Percentiles rank a stretch among this genome's conserved stretches.
Conservation (phyloP, 371 early-diverging fungal genomes). For the Mortierella sp. region DNA sequence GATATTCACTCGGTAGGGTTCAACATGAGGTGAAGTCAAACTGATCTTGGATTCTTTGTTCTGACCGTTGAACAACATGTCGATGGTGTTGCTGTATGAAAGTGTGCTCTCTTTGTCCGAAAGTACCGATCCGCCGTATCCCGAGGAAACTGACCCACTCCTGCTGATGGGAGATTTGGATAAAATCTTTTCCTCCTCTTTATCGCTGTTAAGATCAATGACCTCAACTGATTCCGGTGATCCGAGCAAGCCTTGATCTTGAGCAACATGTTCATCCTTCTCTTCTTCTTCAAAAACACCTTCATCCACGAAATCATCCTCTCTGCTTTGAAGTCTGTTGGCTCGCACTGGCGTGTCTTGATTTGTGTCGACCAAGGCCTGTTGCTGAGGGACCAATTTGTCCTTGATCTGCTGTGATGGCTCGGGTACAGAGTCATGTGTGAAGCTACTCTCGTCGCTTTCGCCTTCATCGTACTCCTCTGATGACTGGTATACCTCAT, state of each 20-base stretch:
- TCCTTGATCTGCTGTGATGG: background rate
- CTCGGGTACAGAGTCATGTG: background rate
- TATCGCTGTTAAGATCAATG: background rate
- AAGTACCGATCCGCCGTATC: constrained; percentile 36
- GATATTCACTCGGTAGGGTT: constrained; percentile 29
- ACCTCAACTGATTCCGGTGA: constrained; percentile 1
- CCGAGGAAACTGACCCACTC: constrained; percentile 28
- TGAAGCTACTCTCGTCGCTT: constrained; percentile 12
- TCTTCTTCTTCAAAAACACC: constrained; percentile 56
- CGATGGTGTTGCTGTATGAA: background rate
- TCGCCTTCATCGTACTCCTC: constrained; percentile 41
- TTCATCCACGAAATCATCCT: constrained; percentile 40
- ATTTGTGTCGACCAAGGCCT: background rate
- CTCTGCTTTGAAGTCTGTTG: background rate
- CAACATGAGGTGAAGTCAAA: constrained; percentile 9
- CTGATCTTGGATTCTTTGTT: background rate
- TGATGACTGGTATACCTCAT: constrained; percentile 52
- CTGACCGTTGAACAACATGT: constrained; percentile 4
- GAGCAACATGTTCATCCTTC: constrained; percentile 25
- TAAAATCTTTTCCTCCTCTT: background rate
- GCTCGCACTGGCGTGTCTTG: background rate
- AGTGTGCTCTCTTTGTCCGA: constrained; percentile 19
- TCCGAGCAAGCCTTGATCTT: constrained; percentile 3
- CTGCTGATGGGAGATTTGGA: constrained; percentile 8
- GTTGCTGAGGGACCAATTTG: background rate